phyloP scores from a whole-genome alignment of 2,329 filamentous ascomycete genomes.

The Colletotrichum theobromicola region DNA sequence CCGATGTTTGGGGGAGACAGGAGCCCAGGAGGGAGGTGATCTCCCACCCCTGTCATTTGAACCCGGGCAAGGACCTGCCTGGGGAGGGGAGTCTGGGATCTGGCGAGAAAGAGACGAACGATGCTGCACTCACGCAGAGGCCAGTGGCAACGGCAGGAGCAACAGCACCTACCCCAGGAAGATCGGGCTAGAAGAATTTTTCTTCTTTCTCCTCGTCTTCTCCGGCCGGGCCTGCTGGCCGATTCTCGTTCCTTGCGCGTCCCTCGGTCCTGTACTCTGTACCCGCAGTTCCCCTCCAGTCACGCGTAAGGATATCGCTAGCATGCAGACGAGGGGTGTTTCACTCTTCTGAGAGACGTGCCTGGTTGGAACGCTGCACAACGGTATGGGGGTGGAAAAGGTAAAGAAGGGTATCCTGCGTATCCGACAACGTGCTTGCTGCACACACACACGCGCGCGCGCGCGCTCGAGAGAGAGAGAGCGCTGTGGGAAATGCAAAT shows the following conservation, averaged over 20 bases:
- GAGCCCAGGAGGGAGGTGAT: neutral
- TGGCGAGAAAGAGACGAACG: neutral
- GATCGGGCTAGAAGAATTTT: neutral
- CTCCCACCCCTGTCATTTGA: neutral
- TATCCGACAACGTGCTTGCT: neutral
- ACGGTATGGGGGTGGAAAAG: neutral
- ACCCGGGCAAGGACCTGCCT: neutral
- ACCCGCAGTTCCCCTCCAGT: neutral
- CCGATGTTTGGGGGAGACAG: slow-evolving; percentile 2
- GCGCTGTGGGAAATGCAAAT: neutral
- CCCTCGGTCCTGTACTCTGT: neutral
- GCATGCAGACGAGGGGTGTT: slow-evolving; percentile 1
- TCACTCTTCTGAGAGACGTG: neutral
- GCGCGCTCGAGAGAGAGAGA: neutral
- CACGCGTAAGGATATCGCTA: neutral
- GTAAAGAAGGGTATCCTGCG: neutral
- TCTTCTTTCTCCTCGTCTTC: neutral
- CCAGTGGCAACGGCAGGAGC: neutral
- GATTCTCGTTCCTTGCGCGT: neutral
- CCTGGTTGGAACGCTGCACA: neutral
- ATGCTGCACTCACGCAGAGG: neutral
- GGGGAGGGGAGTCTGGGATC: neutral
- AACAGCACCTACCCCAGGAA: neutral
- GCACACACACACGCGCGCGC: neutral
- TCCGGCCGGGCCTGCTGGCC: neutral